Conservation (phyloP, 2,329 filamentous ascomycete species). For the Leptosphaerulina australis region DNA sequence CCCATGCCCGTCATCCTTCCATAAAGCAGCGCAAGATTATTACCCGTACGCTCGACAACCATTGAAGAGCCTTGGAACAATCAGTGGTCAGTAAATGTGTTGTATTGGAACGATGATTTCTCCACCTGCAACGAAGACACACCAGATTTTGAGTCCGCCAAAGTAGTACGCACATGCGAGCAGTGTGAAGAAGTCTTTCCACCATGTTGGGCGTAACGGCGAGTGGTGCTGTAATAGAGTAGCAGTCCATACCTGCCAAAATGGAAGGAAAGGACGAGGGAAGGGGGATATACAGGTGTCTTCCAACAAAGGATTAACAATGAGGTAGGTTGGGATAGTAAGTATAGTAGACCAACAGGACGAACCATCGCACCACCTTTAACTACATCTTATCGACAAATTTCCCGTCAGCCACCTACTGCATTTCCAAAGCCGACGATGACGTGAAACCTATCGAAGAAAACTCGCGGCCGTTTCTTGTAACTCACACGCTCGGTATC, state of each 20-base stretch:
- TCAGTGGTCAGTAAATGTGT: constrained; percentile 55
- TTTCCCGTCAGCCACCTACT: too few species aligned
- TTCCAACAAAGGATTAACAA: constrained; percentile 2
- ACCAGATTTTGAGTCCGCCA: constrained; percentile 49
- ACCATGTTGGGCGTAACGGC: constrained; percentile 53
- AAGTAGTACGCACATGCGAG: constrained; percentile 52
- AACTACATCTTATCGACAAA: constrained; percentile 36
- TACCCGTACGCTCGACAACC: constrained; percentile 52
- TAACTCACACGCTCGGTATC: constrained; percentile 48
- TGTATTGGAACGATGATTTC: constrained; percentile 54
- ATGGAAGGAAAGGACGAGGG: constrained; percentile 51
- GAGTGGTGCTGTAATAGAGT: constrained; percentile 48
- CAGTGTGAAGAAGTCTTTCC: constrained; percentile 45
- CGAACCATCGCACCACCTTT: constrained; percentile 44
- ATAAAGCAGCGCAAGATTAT: constrained; percentile 60
- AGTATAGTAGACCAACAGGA: constrained; percentile 39
- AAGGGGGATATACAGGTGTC: constrained; percentile 33
- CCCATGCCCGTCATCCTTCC: constrained; percentile 61
- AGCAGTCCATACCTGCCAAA: constrained; percentile 47
- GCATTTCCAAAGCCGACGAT: too few species aligned
- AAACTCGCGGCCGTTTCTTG: constrained; percentile 45
- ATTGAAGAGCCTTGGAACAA: constrained; percentile 48
- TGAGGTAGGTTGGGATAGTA: not conserved
- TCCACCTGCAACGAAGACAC: constrained; percentile 59
- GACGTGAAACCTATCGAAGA: constrained; percentile 22